phyloP scores from a whole-genome alignment of 164 flowering plant genomes.

The Annona cherimola region DNA sequence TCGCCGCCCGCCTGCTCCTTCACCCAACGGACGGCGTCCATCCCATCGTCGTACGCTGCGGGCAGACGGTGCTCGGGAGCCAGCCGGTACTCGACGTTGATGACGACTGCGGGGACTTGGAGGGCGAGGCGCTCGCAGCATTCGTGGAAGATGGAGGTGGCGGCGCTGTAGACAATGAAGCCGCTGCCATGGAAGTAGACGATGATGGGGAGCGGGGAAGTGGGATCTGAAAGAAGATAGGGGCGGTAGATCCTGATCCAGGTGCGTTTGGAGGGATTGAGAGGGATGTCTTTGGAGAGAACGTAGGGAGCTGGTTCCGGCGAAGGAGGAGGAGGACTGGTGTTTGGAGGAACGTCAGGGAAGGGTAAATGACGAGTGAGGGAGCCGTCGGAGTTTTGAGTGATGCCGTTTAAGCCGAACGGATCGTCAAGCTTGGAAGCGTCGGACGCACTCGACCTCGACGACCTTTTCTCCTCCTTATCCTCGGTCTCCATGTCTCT shows the following conservation, averaged over 20 bases:
- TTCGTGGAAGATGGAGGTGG: conserved; percentile 19
- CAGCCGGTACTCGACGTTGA: conserved; percentile 47
- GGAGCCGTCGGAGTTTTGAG: neutral
- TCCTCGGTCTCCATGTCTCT: no score
- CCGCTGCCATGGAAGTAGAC: conserved; percentile 56
- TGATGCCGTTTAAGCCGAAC: neutral
- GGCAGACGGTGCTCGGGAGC: conserved; percentile 18
- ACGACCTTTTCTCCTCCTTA: no score
- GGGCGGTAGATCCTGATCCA: conserved; percentile 6
- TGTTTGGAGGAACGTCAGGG: neutral
- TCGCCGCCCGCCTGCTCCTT: conserved; percentile 12
- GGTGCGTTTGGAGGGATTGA: conserved; percentile 1
- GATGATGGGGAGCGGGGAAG: conserved; percentile 27
- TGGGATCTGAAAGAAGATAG: neutral
- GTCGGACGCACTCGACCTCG: no score
- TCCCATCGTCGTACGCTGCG: conserved; percentile 50
- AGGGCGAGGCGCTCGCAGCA: conserved; percentile 23
- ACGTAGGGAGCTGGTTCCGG: neutral
- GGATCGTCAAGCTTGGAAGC: neutral
- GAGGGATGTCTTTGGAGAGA: conserved; percentile 5
- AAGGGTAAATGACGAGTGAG: neutral
- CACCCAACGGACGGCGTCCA: conserved; percentile 39
- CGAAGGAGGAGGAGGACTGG: neutral
- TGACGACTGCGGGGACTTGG: conserved; percentile 19
- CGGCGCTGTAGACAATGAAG: conserved; percentile 43